Base-by-base conservation (phyloP, 164 flowering plant species). In the Nymphaea thermarum region DNA sequence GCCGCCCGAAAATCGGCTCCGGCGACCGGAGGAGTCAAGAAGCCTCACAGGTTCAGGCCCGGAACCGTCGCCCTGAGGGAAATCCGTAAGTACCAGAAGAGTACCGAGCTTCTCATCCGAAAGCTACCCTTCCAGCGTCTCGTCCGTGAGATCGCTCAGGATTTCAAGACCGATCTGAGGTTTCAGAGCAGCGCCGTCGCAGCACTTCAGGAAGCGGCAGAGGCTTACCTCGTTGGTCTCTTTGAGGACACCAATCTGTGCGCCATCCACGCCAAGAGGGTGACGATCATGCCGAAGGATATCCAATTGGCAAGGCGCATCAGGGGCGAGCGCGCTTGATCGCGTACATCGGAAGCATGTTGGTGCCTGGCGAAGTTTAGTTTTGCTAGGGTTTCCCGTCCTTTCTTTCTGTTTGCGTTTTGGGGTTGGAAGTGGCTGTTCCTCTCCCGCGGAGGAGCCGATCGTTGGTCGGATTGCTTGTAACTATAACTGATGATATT, bases 111-210 rank as follows among this genome's bases (percentile, higher is more conserved):
- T 60, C 64, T 67, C 8, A 67, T 67, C 64, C 17, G 70, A 3
- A 67, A 67, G 45, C 70, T 67, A 16, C 70, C 70, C 16, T 67
- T 67, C 64, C 70, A 67, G 70, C n/a, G 70, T 0, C 43, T 60
- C 6, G 64, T 57, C 6, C 2, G 42, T 2, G 70, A 67, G 64
- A 67, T 67, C 17, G 70, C 70, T 42, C 64, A 67, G 15, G 70
- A 67, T 67, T 67, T 67, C 64, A 60, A 67, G 53, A 67, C 70
- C 18, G 70, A 67, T 67, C 64, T 67, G 45, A 60, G 70, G 64
- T 67, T 67, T n/a, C 70, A 67, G 70, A 67, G 70, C 15, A 67
- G 70, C 11, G 70, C 70, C n/a, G 70, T 67, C 2, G 63, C 70
- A 4, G 70, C 70, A 6, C 43, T 67, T 15, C 70, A 67, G 41